Conservation (phyloP, 352 stramenopile species). For the Globisporangium radiosum region DNA sequence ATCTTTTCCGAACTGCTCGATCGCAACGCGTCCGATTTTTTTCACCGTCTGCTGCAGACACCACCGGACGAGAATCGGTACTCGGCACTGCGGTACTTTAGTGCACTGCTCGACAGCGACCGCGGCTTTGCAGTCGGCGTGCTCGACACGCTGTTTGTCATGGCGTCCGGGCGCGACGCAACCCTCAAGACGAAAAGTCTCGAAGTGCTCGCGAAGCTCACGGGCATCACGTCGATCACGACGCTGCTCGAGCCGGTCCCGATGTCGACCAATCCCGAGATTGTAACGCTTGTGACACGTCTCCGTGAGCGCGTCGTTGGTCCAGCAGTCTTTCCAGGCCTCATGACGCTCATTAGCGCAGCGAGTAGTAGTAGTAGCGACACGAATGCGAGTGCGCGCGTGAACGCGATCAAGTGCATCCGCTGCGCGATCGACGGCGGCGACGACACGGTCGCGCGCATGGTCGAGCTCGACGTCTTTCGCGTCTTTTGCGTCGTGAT, state of each 20-base stretch:
- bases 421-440: constrained; percentile 53
- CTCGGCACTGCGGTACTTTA: constrained; percentile 67
- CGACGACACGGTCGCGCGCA: constrained; percentile 39
- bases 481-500: constrained; percentile 58
- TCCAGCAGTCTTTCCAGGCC: constrained; percentile 45
- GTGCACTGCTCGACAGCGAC: constrained; percentile 46
- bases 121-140: constrained; percentile 44
- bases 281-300: constrained; percentile 37
- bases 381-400: constrained; percentile 22
- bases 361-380: constrained; percentile 15
- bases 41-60: constrained; percentile 68
- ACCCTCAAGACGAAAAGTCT: constrained; percentile 46
- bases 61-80: constrained; percentile 69
- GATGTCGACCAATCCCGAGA: constrained; percentile 30
- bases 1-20: constrained; percentile 64
- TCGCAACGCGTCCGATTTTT: constrained; percentile 63
- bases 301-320: constrained; percentile 61
- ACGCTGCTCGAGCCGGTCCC: constrained; percentile 37
- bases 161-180: constrained; percentile 51
- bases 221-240: constrained; percentile 43
- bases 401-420: constrained; percentile 67
- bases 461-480: constrained; percentile 71
- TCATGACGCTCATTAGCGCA: constrained; percentile 59
- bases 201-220: constrained; percentile 45
- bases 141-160: constrained; percentile 68